phyloP scores from a whole-genome alignment of 768 basidiomycete species.

The Boletus eberwhitei region DNA sequence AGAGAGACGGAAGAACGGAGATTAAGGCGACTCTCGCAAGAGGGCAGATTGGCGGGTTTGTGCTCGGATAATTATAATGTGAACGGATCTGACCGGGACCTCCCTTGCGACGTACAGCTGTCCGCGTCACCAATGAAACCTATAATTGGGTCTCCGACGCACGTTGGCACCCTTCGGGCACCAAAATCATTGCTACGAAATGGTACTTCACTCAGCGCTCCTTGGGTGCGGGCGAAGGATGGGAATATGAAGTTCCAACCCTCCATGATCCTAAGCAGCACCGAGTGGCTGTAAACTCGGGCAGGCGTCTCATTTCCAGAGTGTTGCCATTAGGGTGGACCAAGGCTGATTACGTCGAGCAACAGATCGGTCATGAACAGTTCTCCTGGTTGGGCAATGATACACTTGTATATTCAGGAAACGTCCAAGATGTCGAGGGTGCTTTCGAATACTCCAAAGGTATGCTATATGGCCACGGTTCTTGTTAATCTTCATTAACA shows the following conservation, averaged over 20 bases:
- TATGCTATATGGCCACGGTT: slow-evolving; percentile 16
- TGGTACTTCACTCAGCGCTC: slow-evolving; percentile 69
- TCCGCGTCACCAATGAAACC: slow-evolving; percentile 67
- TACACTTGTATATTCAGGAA: slow-evolving; percentile 62
- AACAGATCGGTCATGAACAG: slow-evolving; percentile 75
- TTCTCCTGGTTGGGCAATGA: slow-evolving; percentile 60
- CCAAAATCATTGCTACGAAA: slow-evolving; percentile 67
- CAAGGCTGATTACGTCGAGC: slow-evolving; percentile 54
- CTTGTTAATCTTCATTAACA: not conserved
- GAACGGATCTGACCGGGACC: slow-evolving; percentile 1
- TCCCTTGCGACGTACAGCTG: slow-evolving; percentile 26
- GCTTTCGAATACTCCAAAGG: slow-evolving; percentile 65
- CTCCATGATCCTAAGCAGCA: slow-evolving; percentile 4
- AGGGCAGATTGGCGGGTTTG: slow-evolving; percentile 52
- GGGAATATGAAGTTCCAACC: slow-evolving; percentile 57
- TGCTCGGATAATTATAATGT: not conserved
- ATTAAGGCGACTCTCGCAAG: slow-evolving; percentile 47
- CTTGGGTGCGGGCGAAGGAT: slow-evolving; percentile 70
- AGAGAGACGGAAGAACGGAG: slow-evolving; percentile 49
- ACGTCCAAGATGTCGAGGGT: slow-evolving; percentile 47
- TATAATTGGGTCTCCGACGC: slow-evolving; percentile 69
- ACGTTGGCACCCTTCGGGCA: slow-evolving; percentile 66
- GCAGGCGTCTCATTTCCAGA: slow-evolving; percentile 52
- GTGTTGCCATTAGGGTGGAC: slow-evolving; percentile 62
- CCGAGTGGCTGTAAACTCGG: slow-evolving; percentile 39